A percentile compares a stretch with the other conserved stretches of the same genome.
Evolutionary conservation across 2,329 filamentous ascomycete genomes (phyloP).

Genomic region (Whalleya microplaca): DNA sequence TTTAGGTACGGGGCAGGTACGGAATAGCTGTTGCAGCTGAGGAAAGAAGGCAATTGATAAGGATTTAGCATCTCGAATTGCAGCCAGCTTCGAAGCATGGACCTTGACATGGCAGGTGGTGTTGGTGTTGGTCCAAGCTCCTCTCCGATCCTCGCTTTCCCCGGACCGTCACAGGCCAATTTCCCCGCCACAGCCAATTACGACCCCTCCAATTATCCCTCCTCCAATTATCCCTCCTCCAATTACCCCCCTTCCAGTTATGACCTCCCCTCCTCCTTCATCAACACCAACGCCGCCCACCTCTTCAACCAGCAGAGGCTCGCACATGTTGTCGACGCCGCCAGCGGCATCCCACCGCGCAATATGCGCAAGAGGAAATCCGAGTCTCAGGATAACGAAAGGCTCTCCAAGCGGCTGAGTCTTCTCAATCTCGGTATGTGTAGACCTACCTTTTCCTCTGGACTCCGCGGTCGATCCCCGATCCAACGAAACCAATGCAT

Average conservation of each 20-base stretch:
- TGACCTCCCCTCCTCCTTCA: slow-evolving; percentile 4
- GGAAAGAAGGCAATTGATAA: slow-evolving; percentile 9
- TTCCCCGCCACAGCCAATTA: slow-evolving; percentile 9
- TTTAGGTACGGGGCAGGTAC: too few species aligned
- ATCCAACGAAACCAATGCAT: slow-evolving; percentile 30
- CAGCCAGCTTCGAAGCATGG: too few species aligned
- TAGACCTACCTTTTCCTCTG: slow-evolving; percentile 8
- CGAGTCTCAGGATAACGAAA: slow-evolving; percentile 65
- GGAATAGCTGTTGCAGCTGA: slow-evolving; percentile 4
- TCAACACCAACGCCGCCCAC: background rate
- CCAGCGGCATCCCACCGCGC: slow-evolving; percentile 27
- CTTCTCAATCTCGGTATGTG: slow-evolving; percentile 77
- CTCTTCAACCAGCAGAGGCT: slow-evolving; percentile 1
- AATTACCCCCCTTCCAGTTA: slow-evolving; percentile 10
- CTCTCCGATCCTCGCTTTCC: slow-evolving; percentile 15
- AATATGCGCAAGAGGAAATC: slow-evolving; percentile 63
- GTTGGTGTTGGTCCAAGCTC: slow-evolving; percentile 29
- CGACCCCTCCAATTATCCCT: slow-evolving; percentile 14
- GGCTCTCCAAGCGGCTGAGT: slow-evolving; percentile 83
- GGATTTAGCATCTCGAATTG: too few species aligned
- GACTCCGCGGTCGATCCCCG: slow-evolving; percentile 9
- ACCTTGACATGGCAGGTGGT: too few species aligned
- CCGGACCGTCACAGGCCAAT: slow-evolving; percentile 16
- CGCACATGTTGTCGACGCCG: slow-evolving; percentile 10
- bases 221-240: slow-evolving; percentile 7